Conservation (phyloP, 2,329 filamentous ascomycete species). For the Phyllosticta capitalensis region DNA sequence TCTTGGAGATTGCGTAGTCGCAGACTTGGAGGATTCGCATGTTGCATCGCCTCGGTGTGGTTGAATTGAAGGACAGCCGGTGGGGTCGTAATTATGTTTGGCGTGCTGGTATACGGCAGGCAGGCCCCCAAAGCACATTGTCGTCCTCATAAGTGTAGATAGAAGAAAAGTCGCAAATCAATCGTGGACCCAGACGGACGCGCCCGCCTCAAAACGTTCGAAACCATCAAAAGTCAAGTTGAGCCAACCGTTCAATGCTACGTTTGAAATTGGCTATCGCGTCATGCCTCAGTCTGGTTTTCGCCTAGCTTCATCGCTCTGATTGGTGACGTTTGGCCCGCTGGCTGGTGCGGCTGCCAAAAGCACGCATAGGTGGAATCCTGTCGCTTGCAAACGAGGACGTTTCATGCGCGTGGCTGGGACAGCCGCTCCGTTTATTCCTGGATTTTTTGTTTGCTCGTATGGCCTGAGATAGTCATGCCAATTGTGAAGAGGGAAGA, state of each 20-base stretch:
- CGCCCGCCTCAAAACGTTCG: neutral
- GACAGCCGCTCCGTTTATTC: neutral
- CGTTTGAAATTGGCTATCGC: neutral
- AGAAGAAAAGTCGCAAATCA: neutral
- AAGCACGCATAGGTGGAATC: neutral
- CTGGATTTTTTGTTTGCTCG: neutral
- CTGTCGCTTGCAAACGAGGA: neutral
- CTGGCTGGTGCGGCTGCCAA: neutral
- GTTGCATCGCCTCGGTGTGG: neutral
- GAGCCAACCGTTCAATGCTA: neutral
- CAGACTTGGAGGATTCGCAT: neutral
- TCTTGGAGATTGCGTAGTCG: conserved; percentile 15
- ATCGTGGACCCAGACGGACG: neutral
- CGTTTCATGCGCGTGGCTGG: no score
- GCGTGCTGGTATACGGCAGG: no score
- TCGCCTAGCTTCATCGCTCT: neutral
- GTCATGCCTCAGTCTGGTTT: neutral
- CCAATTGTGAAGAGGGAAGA: no score
- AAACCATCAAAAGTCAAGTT: neutral
- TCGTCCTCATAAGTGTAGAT: neutral
- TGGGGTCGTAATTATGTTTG: no score
- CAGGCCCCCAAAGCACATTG: no score
- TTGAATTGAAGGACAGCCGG: neutral
- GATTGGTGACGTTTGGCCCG: neutral
- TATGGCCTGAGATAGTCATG: neutral